phyloP scores from a whole-genome alignment of 495 filamentous ascomycete species.

The Chaetomidium leptoderma region DNA sequence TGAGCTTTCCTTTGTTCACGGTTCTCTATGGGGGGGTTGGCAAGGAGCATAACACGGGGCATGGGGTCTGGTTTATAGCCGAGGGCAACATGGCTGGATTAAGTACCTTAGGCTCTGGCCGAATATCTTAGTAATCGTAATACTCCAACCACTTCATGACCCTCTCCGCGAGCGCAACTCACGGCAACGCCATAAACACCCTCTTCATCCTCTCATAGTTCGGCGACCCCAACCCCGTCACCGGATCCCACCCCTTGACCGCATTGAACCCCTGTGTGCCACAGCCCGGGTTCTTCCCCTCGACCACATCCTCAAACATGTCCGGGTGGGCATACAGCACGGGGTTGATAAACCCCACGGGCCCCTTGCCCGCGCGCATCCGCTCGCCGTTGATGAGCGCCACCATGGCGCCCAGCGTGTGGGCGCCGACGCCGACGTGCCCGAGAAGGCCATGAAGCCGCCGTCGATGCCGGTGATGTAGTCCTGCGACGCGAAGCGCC shows the following conservation, averaged over 20 bases:
- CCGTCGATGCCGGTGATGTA: conserved; percentile 15
- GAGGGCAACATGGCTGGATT: no score
- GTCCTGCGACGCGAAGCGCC: conserved; percentile 5
- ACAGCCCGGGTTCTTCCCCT: conserved; percentile 48
- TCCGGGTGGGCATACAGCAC: conserved; percentile 46
- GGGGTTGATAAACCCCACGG: conserved; percentile 53
- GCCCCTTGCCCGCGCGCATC: conserved; percentile 41
- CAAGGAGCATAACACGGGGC: no score
- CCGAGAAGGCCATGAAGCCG: conserved; percentile 7
- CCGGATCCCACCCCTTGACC: conserved; percentile 51
- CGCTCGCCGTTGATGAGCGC: conserved; percentile 47
- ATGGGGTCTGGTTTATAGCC: no score
- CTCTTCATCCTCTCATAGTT: conserved; percentile 49
- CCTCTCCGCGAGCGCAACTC: neutral
- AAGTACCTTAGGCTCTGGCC: no score
- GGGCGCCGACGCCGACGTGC: conserved; percentile 19
- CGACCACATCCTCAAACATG: conserved; percentile 48
- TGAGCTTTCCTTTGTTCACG: neutral
- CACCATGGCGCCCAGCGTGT: conserved; percentile 12
- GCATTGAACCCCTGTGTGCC: conserved; percentile 48
- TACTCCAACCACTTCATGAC: no score
- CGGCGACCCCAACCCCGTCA: conserved; percentile 52
- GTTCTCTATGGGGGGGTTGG: no score
- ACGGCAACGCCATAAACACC: conserved; percentile 31
- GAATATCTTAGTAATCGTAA: no score